Evolutionary conservation across 129 eudicot genomes (phyloP), one percentile per base, ranked within the genome.

Genomic region (Tagetes erecta): DNA sequence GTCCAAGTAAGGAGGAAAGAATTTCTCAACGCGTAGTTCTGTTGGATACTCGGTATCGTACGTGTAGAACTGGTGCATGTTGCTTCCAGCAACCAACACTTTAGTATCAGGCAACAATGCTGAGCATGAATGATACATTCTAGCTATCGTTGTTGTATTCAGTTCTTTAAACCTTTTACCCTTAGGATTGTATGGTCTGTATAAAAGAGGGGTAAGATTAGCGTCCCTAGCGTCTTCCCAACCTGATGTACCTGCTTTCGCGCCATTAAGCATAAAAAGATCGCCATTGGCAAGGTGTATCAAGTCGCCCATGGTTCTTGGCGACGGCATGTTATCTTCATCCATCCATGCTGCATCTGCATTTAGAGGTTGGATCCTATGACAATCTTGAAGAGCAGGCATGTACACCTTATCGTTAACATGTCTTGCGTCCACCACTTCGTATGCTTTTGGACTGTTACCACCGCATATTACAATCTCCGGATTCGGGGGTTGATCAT

Each of bases 391-490:
- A 2, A 83, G 67, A 3, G 98, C 97, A 0, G 87, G 86, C 27
- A 82, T 7, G 74, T 68, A 93, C 40, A 68, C 55, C 3, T 69
- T 75, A 3, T 75, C 80, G 0, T 76, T 71, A 0, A 79, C 83
- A 11, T 78, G 94, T 27, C 51, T 76, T 6, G 63, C 46, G 1
- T 93, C 96, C 0, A 91, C 87, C 3, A 73, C 68, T 4, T 42
- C 60, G 47, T 82, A 86, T 0, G 95, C 88, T 0, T 79, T 77
- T 0, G 81, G 86, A 0, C 52, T 6, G 50, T 91, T 91, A 9
- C 98, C 98, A 1, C 98, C 98, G 3, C 98, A 93, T 0, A 93
- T 60, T 1, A 93, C 8, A 33, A 93, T 82, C 51, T 90, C 96
- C 1, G 80, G 58, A 2, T 67, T 36, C 2, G 37, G 8, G 0